These are phyloP conservation scores for Pseudogymnoascus sp. DNA, from an alignment of 2,329 filamentous ascomycete genomes.

Conservation along the genomic window DNA sequence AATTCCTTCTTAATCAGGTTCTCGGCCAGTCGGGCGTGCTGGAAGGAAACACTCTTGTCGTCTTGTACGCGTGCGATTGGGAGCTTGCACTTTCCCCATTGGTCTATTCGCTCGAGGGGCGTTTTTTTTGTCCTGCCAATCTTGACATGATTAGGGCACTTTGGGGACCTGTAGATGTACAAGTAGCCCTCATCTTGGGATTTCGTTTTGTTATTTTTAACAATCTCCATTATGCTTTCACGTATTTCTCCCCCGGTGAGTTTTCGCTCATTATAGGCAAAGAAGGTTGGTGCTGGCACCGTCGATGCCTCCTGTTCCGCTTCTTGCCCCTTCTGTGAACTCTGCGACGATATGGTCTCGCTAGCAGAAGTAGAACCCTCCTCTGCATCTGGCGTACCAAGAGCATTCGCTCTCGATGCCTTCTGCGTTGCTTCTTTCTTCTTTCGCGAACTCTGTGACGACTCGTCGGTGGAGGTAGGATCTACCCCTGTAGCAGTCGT, in stretches of 20 bases:
- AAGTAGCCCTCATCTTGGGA: not conserved
- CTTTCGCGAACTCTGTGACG: not conserved
- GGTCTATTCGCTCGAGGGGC: not conserved
- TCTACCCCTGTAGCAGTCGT: not conserved
- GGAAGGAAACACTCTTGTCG: not conserved
- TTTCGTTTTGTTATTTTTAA: not conserved
- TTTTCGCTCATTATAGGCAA: not conserved
- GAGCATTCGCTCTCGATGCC: not conserved
- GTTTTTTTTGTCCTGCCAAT: not conserved
- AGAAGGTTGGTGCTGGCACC: not conserved
- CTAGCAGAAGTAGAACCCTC: not conserved
- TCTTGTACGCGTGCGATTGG: not conserved
- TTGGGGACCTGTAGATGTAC: not conserved
- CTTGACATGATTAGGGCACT: not conserved
- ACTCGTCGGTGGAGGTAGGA: not conserved
- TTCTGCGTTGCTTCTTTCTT: not conserved
- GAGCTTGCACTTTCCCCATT: not conserved
- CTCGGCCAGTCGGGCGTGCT: not conserved
- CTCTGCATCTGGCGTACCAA: not conserved
- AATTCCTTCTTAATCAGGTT: not conserved
- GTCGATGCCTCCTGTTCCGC: not conserved
- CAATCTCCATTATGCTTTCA: not conserved
- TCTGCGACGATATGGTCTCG: not conserved
- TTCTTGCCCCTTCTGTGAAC: not conserved
- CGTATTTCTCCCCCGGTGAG: not conserved